Evolutionary conservation across 2,329 filamentous ascomycete species (phyloP), one percentile per base, ranked within the genome.

Genomic region (Rugonectria rugulosa): DNA sequence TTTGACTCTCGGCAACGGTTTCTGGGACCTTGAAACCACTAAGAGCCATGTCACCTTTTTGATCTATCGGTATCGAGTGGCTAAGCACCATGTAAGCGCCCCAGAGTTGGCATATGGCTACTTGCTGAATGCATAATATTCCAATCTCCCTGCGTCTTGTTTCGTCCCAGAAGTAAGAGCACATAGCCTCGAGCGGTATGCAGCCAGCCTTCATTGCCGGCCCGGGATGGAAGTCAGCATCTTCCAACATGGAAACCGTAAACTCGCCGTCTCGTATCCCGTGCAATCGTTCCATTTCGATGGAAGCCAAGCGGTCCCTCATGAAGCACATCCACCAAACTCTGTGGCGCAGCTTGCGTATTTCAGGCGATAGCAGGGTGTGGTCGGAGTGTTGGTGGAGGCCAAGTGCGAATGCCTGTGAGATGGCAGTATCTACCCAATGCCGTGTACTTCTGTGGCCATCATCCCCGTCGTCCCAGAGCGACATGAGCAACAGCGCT

Each of bases 271-370:
- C 88, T 79, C 96, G 95, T 73, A 97, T 95, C 48, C 92, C 84
- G 32, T 92, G 96, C 5, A 92, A 93, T 48, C 93, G 86, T 50
- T 94, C 86, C 93, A 97, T 97, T 50, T 94, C 94, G 11, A 98
- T 79, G 2, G 94, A 93, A 60, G 97, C 92, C 36, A 97, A 81
- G 43, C 92, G 89, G 73, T 98, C 94, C 51, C 93, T 88, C 86
- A 97, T 97, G 69, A 96, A 97, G 61, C 91, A 96, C 26, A 91
- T 96, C 94, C 94, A 98, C 94, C 94, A 98, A 64, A 97, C 94
- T 48, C 93, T 84, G 76, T 96, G 97, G 90, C 92, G 96, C 44
- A 97, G 79, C 67, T 87, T 91, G 70, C 92, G 89, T 67, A 90
- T 88, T 48, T 84, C 81, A 3, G 78, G 74, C 34, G 89, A 83